Evolutionary conservation across 768 basidiomycete genomes (phyloP).

Genomic region (Lanmaoa rubissima): DNA sequence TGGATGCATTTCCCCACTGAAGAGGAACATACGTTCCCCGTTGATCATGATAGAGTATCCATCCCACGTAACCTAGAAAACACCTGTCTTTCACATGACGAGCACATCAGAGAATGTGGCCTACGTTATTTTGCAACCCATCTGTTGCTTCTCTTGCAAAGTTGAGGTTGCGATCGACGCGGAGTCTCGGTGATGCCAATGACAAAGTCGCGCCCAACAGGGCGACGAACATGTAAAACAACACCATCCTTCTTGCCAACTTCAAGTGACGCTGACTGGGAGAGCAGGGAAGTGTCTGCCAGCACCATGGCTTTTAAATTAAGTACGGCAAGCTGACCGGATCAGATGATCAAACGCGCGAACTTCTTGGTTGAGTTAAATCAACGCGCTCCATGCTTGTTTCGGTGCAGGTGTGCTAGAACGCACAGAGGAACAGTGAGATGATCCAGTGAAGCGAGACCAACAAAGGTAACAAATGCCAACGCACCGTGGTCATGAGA

Average conservation of each 20-base stretch:
- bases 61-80: slow-evolving; percentile 53
- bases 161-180: slow-evolving; percentile 10
- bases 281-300: background rate
- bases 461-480: background rate
- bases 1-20: slow-evolving; percentile 62
- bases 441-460: background rate
- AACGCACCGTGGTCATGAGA: background rate
- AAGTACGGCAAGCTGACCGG: background rate
- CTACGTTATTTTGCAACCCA: slow-evolving; percentile 19
- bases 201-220: slow-evolving; percentile 12
- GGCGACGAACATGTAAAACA: slow-evolving; percentile 7
- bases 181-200: slow-evolving; percentile 8
- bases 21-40: slow-evolving; percentile 55
- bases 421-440: background rate
- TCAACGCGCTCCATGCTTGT: background rate
- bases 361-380: background rate
- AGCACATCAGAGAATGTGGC: background rate
- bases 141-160: slow-evolving; percentile 15
- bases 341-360: background rate
- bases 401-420: background rate
- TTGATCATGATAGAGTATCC: slow-evolving; percentile 55
- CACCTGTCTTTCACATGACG: background rate
- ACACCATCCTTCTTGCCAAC: slow-evolving; percentile 4
- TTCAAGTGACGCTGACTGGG: background rate
- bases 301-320: background rate